A percentile compares a stretch with the other conserved stretches of the same genome.
phyloP scores from a whole-genome alignment of 2,329 filamentous ascomycete species.

The Pseudocercospora crystallina region DNA sequence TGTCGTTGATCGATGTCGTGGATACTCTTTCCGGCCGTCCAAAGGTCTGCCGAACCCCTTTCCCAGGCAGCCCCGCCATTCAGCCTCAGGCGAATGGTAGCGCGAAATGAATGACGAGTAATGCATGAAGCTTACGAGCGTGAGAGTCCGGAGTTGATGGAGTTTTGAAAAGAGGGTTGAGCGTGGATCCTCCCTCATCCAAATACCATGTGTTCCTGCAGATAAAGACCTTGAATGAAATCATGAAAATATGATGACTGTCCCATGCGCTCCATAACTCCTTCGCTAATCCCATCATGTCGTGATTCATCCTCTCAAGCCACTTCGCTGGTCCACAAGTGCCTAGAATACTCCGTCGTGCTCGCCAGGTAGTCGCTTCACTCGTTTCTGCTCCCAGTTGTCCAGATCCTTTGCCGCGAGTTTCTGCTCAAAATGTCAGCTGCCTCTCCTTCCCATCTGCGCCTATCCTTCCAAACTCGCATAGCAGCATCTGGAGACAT shows the following conservation, averaged over 20 bases:
- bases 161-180: neutral
- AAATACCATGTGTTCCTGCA: no score
- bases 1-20: slow-evolving; percentile 74
- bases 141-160: slow-evolving; percentile 7
- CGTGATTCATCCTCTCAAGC: no score
- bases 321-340: no score
- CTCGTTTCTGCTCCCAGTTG: slow-evolving; percentile 94
- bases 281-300: no score
- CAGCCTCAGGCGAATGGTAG: slow-evolving; percentile 11
- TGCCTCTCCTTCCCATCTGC: neutral
- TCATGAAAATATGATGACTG: no score
- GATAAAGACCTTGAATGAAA: no score
- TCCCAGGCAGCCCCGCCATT: slow-evolving; percentile 20
- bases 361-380: slow-evolving; percentile 85
- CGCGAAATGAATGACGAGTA: slow-evolving; percentile 7
- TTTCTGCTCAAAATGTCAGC: slow-evolving; percentile 52
- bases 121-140: slow-evolving; percentile 5
- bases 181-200: no score
- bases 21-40: slow-evolving; percentile 76
- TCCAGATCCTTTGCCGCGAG: slow-evolving; percentile 87
- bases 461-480: slow-evolving; percentile 15
- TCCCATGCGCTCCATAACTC: no score
- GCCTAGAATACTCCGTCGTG: slow-evolving; percentile 74
- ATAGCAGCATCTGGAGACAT: slow-evolving; percentile 43
- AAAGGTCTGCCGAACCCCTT: slow-evolving; percentile 22